A percentile compares a stretch with the other conserved stretches of the same genome.
Conservation (phyloP, 148 eudicot genomes). For the Rhododendron ferrugineum region DNA sequence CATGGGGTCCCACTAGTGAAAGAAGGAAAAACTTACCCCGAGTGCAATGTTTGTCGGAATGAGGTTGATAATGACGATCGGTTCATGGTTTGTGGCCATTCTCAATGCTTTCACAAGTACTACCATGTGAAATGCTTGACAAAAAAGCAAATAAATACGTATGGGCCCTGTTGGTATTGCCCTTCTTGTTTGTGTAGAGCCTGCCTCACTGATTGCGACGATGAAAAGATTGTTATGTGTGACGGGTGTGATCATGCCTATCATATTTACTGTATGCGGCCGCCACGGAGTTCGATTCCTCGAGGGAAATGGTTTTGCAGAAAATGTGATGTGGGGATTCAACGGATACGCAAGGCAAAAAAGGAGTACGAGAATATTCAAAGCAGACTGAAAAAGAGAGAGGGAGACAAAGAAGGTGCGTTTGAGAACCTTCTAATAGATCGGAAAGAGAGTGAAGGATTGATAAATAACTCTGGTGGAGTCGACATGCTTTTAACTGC, state of each 20-base stretch:
- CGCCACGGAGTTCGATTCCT: constrained; percentile 56
- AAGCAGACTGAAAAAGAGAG: constrained; percentile 26
- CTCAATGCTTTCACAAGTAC: constrained; percentile 51
- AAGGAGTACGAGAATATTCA: constrained; percentile 35
- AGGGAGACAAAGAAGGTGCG: constrained; percentile 13
- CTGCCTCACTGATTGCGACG: constrained; percentile 76
- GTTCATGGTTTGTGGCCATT: constrained; percentile 61
- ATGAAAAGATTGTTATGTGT: constrained; percentile 70
- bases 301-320: constrained; percentile 75
- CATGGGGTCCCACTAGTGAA: constrained; percentile 30
- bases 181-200: constrained; percentile 88
- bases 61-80: constrained; percentile 37
- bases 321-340: constrained; percentile 56
- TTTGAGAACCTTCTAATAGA: constrained; percentile 11
- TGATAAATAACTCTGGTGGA: constrained; percentile 50
- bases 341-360: constrained; percentile 51
- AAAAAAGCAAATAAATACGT: constrained; percentile 46
- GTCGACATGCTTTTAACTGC: constrained; percentile 83
- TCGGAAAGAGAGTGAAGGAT: constrained; percentile 19
- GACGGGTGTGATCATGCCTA: constrained; percentile 92
- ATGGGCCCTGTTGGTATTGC: constrained; percentile 83
- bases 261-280: constrained; percentile 87
- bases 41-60: constrained; percentile 53
- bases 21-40: constrained; percentile 19
- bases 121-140: constrained; percentile 79